Base-by-base conservation (phyloP, 2,329 filamentous ascomycete species). In the Trichoderma sp. region DNA sequence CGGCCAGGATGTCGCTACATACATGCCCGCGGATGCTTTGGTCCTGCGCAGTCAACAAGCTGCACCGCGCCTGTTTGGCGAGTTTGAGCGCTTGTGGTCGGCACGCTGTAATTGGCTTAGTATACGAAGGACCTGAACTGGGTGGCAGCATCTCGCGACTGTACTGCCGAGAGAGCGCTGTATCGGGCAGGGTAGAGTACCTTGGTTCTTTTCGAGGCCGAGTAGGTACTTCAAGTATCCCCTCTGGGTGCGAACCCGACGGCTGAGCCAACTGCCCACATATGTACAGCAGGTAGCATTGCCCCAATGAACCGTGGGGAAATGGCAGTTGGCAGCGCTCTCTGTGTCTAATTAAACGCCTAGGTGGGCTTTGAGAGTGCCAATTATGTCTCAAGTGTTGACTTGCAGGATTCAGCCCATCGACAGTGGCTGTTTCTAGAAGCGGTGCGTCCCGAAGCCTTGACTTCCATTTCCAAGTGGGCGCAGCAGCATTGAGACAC, bases 361-460 rank as follows among this genome's bases (percentile, higher is more conserved):
- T 59, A 17, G 32, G n/a, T 28, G n/a, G 32, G 55, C 34, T 58
- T 39, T 4, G 28, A 43, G 32, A 57, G 53, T 47, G 32, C 36
- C 65, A n/a, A 23, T 23, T 12, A 30, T 50, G 65, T 39, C 53
- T 68, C 28, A 30, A 8, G 6, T 30, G 23, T 43, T 12, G 55
- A 12, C 47, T 6, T 53, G 65, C 12, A 68, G 65, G 65, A 68
- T 68, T 47, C 55, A 58, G 65, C 65, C 53, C 36, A 32, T 59
- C 26, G 17, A 32, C 36, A 68, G 65, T 68, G 53, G 55, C 53
- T 59, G 65, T 68, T 68, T 68, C 65, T 68, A 68, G 65, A 68
- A 68, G 65, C 65, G 65, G 65, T 68, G 65, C 65, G 65, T 68
- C 65, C 65, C 65, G 65, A 68, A 59, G 55, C 53, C 65, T 32